These are phyloP conservation scores for Ganoderma meredithae DNA, from an alignment of 1,284 basidiomycete genomes.

Conservation along the genomic window DNA sequence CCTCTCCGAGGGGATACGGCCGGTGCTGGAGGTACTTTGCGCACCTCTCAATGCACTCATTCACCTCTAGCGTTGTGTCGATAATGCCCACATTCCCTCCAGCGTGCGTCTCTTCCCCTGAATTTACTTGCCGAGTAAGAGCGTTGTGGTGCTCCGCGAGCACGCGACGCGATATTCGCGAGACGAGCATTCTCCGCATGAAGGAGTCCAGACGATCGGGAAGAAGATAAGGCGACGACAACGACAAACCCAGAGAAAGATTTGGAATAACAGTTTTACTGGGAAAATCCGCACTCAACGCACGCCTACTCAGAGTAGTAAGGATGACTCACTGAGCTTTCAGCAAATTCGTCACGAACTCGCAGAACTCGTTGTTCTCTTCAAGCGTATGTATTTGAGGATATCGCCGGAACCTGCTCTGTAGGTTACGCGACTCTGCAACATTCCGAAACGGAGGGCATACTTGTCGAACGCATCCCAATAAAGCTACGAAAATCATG, in stretches of 20 bases:
- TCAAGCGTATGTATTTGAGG: slow-evolving; percentile 76
- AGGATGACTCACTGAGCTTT: slow-evolving; percentile 72
- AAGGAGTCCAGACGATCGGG: slow-evolving; percentile 87
- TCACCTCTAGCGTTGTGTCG: slow-evolving; percentile 77
- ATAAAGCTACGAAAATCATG: slow-evolving; percentile 61
- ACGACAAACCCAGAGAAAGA: slow-evolving; percentile 77
- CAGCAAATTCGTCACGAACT: slow-evolving; percentile 70
- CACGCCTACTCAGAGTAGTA: background rate
- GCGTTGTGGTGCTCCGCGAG: slow-evolving; percentile 91
- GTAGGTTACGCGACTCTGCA: slow-evolving; percentile 29
- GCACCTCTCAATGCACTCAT: slow-evolving; percentile 76
- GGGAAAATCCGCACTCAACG: slow-evolving; percentile 3
- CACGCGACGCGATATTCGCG: slow-evolving; percentile 89
- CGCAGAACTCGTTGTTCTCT: slow-evolving; percentile 85
- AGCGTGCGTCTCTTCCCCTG: slow-evolving; percentile 48
- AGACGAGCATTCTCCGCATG: slow-evolving; percentile 91
- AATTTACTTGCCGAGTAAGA: slow-evolving; percentile 64
- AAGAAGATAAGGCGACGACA: slow-evolving; percentile 79
- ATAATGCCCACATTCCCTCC: slow-evolving; percentile 85
- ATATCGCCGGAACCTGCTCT: slow-evolving; percentile 73
- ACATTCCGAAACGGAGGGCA: slow-evolving; percentile 19
- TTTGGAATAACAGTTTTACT: slow-evolving; percentile 82
- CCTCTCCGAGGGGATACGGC: slow-evolving; percentile 54
- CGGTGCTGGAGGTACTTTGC: slow-evolving; percentile 62
- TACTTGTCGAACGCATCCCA: slow-evolving; percentile 87